Evolutionary conservation across 1,284 basidiomycete genomes (phyloP), one percentile per base, ranked within the genome.

Genomic region (Leccinum griseonigrum): DNA sequence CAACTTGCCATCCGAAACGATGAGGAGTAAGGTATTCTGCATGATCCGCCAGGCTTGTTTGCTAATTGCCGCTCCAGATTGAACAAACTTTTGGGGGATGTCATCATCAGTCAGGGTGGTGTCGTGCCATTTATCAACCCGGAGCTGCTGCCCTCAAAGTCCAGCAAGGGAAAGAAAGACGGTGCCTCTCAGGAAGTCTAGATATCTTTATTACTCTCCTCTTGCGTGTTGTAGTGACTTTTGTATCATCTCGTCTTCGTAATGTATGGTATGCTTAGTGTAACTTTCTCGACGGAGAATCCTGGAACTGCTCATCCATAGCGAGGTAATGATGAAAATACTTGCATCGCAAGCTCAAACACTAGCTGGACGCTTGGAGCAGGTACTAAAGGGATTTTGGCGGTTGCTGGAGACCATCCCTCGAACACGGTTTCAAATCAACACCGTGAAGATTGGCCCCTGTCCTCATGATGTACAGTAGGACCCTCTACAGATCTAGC

Each of bases 1-100:
- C 91, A 92, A 75, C 85, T 95, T 58, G 93, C 93, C 61, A 91
- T 95, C 76, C 84, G 88, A 67, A 92, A 92, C 76, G 91, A 92
- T 68, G 87, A 88, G 68, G 90, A 93, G 88, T 86, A 62, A 56
- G 81, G 75, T 1, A 2, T 53, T 4, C 28, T 5, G 0, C 32
- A 52, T 10, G 11, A 10, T 28, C n/a, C 7, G 51, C 46, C n/a
- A 18, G 14, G 13, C 50, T 22, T 34, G 51, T 13, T 64, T 28
- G 28, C 29, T 68, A 5, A 56, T 60, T 26, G 6, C n/a, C 9
- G 2, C 55, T 62, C 3, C 55, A 85, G 85, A 76, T 75, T 91
- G 67, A 85, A 88, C 77, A 85, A 83, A 68, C 81, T 92, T n/a
- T 78, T 94, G 57, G 89, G 88, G 32, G 79, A 85, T 69, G 91